A percentile compares a stretch with the other conserved stretches of the same genome.
phyloP scores from a whole-genome alignment of 306 rosid species.

The Delonix regia region DNA sequence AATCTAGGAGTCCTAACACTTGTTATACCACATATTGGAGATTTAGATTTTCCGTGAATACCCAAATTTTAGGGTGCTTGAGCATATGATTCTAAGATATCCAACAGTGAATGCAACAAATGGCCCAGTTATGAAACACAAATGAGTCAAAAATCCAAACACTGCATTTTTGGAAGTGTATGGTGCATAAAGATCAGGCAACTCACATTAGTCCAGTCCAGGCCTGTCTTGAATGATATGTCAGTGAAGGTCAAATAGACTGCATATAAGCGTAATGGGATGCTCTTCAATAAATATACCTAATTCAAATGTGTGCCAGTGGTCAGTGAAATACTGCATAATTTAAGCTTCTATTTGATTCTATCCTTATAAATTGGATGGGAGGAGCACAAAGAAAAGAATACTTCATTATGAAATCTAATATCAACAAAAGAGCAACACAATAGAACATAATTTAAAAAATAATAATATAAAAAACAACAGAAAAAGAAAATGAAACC shows the following conservation, averaged over 20 bases:
- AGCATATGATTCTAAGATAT: slow-evolving; percentile 17
- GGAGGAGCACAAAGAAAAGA: neutral
- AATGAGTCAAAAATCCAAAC: neutral
- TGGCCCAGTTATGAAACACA: slow-evolving; percentile 1
- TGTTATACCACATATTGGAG: neutral
- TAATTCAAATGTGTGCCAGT: slow-evolving; percentile 39
- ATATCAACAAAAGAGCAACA: neutral
- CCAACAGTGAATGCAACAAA: slow-evolving; percentile 7
- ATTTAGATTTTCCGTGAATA: slow-evolving; percentile 1
- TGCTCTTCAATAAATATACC: slow-evolving; percentile 79
- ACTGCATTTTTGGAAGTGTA: neutral
- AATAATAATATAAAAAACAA: neutral
- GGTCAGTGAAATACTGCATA: slow-evolving; percentile 25
- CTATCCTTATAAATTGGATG: neutral
- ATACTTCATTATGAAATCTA: neutral
- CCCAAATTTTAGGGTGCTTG: neutral
- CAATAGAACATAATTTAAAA: neutral
- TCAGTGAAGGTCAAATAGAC: slow-evolving; percentile 56
- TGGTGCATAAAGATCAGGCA: slow-evolving; percentile 18
- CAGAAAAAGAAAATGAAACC: neutral
- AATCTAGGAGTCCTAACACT: neutral
- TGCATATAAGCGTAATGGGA: slow-evolving; percentile 70
- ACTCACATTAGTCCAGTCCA: slow-evolving; percentile 85
- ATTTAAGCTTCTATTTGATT: neutral
- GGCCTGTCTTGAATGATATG: slow-evolving; percentile 51